Evolutionary conservation across 306 rosid species (phyloP), one percentile per base, ranked within the genome.

Genomic region (Ammopiptanthus mongolicus): DNA sequence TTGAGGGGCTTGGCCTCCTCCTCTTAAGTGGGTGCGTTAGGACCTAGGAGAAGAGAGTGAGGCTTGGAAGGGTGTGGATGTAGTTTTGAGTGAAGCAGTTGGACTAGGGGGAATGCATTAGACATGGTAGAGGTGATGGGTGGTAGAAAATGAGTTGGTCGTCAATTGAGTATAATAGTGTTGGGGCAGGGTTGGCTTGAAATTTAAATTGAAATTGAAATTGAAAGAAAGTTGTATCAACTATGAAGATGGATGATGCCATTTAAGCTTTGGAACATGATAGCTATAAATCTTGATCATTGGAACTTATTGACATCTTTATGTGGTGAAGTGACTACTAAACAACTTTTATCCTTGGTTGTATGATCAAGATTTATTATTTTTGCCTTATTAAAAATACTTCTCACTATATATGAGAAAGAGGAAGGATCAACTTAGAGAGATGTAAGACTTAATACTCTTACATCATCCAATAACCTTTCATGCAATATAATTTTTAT

Each of bases 231-330:
- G 81, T 31, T 78, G 55, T 82, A 56, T 74, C n/a, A n/a, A n/a
- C n/a, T n/a, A n/a, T n/a, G 78, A 63, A 80, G 82, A 80, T 67
- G 46, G 85, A 36, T 5, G 83, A 79, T 56, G 90, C 90, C 91
- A 87, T 87, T 67, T 25, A 34, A 67, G 66, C 58, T 67, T 17
- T 39, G 1, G 1, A 25, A 25, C 3, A 25, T 25, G 3, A 25
- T 25, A 25, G 1, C 28, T 1, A 1, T 25, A 2, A 1, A 25
- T 25, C 28, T 25, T 25, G 28, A 25, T 3, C 28, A 25, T 25
- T 25, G 3, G 3, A 25, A 1, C 28, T 25, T 25, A 25, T 25
- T 25, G 1, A 25, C 28, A 1, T 25, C 3, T 25, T 25, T 25
- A 25, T 1, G 25, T 25, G 28, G 3, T 1, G 1, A 25, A 1